Evolutionary conservation across 305 asterid genomes (phyloP).

Genomic region (Caryopteris hybrid): DNA sequence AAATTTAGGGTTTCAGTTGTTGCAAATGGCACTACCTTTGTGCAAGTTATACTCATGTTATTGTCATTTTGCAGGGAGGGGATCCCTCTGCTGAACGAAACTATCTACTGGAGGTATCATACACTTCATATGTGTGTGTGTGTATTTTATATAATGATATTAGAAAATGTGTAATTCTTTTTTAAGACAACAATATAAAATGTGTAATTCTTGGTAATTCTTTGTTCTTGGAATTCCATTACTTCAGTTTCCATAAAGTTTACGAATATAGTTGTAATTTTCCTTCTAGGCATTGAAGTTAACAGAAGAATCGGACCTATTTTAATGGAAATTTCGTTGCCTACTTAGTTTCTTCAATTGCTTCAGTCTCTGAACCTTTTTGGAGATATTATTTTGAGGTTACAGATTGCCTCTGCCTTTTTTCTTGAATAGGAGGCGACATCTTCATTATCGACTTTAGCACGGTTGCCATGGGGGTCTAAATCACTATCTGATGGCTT

Average conservation of each 20-base stretch:
- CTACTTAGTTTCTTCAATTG: neutral
- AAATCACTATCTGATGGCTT: no score
- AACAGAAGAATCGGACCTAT: neutral
- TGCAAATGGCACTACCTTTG: neutral
- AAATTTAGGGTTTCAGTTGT: slow-evolving; percentile 12
- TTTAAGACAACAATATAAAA: no score
- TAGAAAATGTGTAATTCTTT: neutral
- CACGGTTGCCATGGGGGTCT: no score
- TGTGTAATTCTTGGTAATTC: no score
- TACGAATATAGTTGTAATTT: no score
- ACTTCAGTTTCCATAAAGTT: no score
- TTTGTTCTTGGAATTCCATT: neutral
- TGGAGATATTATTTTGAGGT: neutral
- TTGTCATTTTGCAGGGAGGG: no score
- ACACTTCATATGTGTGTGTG: neutral
- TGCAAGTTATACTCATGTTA: no score
- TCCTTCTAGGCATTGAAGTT: neutral
- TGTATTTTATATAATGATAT: neutral
- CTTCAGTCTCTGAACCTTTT: neutral
- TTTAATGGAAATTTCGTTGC: slow-evolving; percentile 4
- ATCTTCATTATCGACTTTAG: slow-evolving; percentile 58
- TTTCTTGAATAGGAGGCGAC: slow-evolving; percentile 50
- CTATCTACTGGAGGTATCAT: slow-evolving; percentile 58
- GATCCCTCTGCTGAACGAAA: slow-evolving; percentile 62
- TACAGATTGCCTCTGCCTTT: neutral